Base-by-base conservation (phyloP, 768 basidiomycete species). In the Saitozyma sp. region DNA sequence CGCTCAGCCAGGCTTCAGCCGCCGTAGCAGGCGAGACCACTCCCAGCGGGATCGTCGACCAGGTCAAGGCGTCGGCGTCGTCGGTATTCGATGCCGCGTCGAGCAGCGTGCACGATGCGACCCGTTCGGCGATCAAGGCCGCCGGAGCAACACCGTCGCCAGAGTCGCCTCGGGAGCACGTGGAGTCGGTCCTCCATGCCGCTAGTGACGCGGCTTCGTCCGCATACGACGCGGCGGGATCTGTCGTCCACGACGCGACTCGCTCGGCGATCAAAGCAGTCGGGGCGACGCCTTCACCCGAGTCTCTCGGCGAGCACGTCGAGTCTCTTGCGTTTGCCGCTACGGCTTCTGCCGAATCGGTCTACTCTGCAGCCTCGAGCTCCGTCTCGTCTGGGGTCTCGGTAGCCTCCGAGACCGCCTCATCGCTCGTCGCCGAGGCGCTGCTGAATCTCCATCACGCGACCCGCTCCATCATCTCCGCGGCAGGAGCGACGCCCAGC, bases 131-230 rank as follows among this genome's bases (percentile, higher is more conserved):
- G 16, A 64, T 68, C 40, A 14, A 43, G 19, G 72, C 74, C 10
- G 72, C 58, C 11, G 74, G 72, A 6, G 72, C 58, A 14, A 74
- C 72, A 50, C 72, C 75, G 42, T 65, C 68, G 9, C 68, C 70
- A 3, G 70, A 74, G 50, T 48, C 55, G 11, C 48, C 60, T 10
- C 29, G 56, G 17, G 73, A 74, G 53, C 62, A 74, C 46, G 64
- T 58, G 19, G 67, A 68, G 56, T 65, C 61, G 13, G 58, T 58
- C 11, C 29, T 58, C 56, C 52, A 54, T 14, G 58, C 43, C 39
- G 63, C 62, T 10, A 46, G 49, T 8, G 58, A 63, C 37, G 52
- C 42, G n/a, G 56, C 52, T 5, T 53, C 51, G 9, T 64, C 63
- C 8, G 50, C 62, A 4, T 57, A 53, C 39, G 60, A 56, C 46